These are phyloP conservation scores for Picochlorum costavermella DNA, from an alignment of 139 green algal species.

Conservation along the genomic window DNA sequence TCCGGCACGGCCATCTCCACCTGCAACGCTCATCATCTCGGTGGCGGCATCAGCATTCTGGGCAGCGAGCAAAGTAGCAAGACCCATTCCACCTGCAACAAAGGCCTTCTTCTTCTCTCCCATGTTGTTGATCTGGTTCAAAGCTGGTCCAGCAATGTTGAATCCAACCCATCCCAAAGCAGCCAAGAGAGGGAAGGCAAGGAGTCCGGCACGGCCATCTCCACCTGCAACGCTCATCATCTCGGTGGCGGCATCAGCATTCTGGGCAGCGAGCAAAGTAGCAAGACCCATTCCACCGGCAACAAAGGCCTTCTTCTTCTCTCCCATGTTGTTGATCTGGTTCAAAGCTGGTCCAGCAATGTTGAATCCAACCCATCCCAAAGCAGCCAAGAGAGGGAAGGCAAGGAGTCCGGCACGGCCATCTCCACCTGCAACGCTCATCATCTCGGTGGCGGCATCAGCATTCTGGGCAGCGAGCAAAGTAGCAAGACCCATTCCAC, in stretches of 20 bases:
- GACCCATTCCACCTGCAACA: constrained; percentile 1
- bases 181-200: constrained; percentile 14
- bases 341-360: constrained; percentile 19
- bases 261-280: constrained; percentile 31
- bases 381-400: constrained; percentile 12
- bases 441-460: constrained; percentile 62
- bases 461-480: constrained; percentile 40
- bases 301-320: constrained; percentile 9
- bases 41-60: constrained; percentile 52
- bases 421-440: constrained; percentile 44
- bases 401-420: constrained; percentile 16
- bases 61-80: constrained; percentile 28
- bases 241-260: constrained; percentile 61
- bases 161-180: constrained; percentile 22
- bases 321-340: constrained; percentile 19
- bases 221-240: constrained; percentile 51
- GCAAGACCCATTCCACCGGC: constrained; percentile 7
- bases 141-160: constrained; percentile 22
- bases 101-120: constrained; percentile 9
- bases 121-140: constrained; percentile 27
- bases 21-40: constrained; percentile 62
- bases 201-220: constrained; percentile 16
- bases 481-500: constrained; percentile 6
- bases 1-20: constrained; percentile 20
- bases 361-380: constrained; percentile 28